Percentiles rank a stretch among this genome's conserved stretches.
Conservation (phyloP, 1,284 basidiomycete species). For the Inonotus hispidus region DNA sequence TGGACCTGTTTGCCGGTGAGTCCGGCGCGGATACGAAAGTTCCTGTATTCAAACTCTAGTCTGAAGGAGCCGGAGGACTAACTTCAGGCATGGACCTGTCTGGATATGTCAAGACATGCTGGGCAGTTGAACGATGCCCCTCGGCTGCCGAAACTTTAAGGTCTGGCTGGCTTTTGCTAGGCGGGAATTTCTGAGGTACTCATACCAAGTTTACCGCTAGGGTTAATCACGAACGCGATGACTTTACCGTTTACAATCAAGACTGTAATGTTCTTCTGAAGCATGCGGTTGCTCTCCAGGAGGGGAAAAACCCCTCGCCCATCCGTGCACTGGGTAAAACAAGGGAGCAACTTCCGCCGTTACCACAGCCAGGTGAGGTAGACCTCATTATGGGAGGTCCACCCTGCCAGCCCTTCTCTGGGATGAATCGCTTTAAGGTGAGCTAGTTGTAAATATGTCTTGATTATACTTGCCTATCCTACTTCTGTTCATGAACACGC, state of each 20-base stretch:
- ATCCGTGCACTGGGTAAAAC: constrained; percentile 30
- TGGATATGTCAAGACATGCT: constrained; percentile 53
- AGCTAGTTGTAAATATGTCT: constrained; percentile 15
- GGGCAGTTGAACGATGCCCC: constrained; percentile 61
- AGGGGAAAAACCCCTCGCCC: not conserved
- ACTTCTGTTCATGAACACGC: constrained; percentile 1
- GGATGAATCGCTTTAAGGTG: constrained; percentile 54
- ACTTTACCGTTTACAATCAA: constrained; percentile 55
- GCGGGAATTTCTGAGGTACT: not conserved
- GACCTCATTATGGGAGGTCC: constrained; percentile 71
- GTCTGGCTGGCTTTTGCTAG: constrained; percentile 31
- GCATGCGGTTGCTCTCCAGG: constrained; percentile 42
- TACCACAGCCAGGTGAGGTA: constrained; percentile 54
- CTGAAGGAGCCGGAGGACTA: constrained; percentile 61
- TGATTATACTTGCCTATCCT: not conserved
- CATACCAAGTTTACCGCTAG: not conserved
- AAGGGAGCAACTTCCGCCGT: constrained; percentile 33
- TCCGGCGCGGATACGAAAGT: not conserved
- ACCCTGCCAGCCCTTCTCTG: constrained; percentile 65
- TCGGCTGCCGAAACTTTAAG: constrained; percentile 55
- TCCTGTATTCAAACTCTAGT: not conserved
- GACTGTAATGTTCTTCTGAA: constrained; percentile 54
- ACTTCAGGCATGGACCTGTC: constrained; percentile 58
- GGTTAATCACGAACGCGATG: constrained; percentile 43
- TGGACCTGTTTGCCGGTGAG: constrained; percentile 63